Conservation (phyloP, 1,139 yeast species). For the Lodderomyces jiufengensis region DNA sequence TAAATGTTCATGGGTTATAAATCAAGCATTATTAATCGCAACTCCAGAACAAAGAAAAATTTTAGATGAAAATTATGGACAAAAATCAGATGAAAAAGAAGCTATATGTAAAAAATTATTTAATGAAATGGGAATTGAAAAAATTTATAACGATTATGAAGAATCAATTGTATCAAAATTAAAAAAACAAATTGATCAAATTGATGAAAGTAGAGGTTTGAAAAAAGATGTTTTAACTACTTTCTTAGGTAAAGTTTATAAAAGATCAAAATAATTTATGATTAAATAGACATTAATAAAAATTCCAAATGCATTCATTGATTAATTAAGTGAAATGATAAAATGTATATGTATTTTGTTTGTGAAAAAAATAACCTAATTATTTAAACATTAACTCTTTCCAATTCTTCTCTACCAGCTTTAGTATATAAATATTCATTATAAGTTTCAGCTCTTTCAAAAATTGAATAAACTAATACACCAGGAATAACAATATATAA, state of each 20-base stretch:
- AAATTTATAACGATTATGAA: constrained; percentile 76
- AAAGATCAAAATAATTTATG: constrained; percentile 70
- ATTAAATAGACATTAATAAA: background rate
- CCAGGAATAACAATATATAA: constrained; percentile 78
- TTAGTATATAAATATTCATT: constrained; percentile 95
- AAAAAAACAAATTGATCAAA: constrained; percentile 55
- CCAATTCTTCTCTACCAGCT: constrained; percentile 94
- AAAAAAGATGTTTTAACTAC: constrained; percentile 78
- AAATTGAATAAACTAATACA: constrained; percentile 76
- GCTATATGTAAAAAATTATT: constrained; percentile 70
- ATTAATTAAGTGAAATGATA: no score
- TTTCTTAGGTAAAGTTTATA: constrained; percentile 88
- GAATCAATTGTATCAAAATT: constrained; percentile 69
- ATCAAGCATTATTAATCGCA: constrained; percentile 82
- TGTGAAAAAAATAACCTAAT: background rate
- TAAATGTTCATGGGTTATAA: constrained; percentile 97
- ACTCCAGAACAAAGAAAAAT: constrained; percentile 76
- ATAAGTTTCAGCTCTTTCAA: constrained; percentile 87
- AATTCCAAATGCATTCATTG: no score
- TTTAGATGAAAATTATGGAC: constrained; percentile 87
- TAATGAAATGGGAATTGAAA: constrained; percentile 66
- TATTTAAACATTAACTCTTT: constrained; percentile 64
- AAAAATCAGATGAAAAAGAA: constrained; percentile 70
- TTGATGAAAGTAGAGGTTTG: constrained; percentile 92
- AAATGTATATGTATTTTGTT: background rate